Conservation (phyloP, 257 asterid genomes). For the Eucommia ulmoides region DNA sequence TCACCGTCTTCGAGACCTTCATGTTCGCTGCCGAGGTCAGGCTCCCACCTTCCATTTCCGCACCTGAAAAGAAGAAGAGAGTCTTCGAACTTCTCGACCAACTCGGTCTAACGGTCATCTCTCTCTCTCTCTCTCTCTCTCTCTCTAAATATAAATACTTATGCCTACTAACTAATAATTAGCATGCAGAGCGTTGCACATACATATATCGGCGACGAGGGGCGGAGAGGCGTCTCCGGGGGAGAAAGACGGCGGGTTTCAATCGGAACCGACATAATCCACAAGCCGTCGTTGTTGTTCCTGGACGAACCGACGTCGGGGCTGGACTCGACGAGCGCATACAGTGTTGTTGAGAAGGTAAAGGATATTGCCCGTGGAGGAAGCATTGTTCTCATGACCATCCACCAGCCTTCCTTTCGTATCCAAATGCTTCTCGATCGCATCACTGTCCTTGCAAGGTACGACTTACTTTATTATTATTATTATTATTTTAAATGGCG, state of each 20-base stretch:
- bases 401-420: conserved; percentile 82
- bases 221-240: conserved; percentile 69
- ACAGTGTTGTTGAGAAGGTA: conserved; percentile 73
- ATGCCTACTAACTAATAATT: not conserved
- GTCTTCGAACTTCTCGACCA: conserved; percentile 64
- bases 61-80: conserved; percentile 59
- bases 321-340: conserved; percentile 81
- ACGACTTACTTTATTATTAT: too few species aligned
- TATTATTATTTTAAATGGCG: too few species aligned
- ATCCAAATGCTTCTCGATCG: conserved; percentile 74
- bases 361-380: conserved; percentile 70
- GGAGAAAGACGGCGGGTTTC: conserved; percentile 82
- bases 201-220: conserved; percentile 77
- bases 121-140: not conserved
- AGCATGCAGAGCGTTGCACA: conserved; percentile 52
- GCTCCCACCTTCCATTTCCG: conserved; percentile 72
- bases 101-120: conserved; percentile 58
- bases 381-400: conserved; percentile 72
- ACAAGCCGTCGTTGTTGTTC: conserved; percentile 74
- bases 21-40: conserved; percentile 86
- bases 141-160: not conserved
- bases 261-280: conserved; percentile 76
- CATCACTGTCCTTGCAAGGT: conserved; percentile 73
- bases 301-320: conserved; percentile 89
- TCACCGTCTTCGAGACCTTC: conserved; percentile 75